Evolutionary conservation across 129 eudicot species (phyloP).

Genomic region (Heracleum sosnowskyi): DNA sequence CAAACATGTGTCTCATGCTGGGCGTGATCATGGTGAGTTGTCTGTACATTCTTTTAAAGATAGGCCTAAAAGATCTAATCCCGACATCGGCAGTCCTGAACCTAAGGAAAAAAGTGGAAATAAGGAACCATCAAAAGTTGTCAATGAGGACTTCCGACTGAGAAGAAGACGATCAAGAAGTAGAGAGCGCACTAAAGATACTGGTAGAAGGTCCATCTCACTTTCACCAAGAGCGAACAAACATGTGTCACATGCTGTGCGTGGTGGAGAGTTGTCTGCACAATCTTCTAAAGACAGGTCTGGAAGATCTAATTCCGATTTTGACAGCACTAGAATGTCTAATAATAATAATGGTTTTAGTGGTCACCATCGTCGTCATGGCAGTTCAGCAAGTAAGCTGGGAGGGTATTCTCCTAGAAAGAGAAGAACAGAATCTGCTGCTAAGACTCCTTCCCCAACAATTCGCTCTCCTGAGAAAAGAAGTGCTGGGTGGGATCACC

Average conservation of each 20-base stretch:
- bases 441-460: slow-evolving; percentile 69
- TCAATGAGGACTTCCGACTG: slow-evolving; percentile 40
- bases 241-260: slow-evolving; percentile 34
- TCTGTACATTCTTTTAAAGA: slow-evolving; percentile 56
- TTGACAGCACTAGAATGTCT: slow-evolving; percentile 42
- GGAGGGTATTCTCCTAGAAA: slow-evolving; percentile 99
- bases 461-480: slow-evolving; percentile 71
- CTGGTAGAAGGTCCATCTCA: slow-evolving; percentile 43
- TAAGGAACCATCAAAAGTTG: slow-evolving; percentile 23
- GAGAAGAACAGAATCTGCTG: slow-evolving; percentile 78
- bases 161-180: slow-evolving; percentile 69
- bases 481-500: slow-evolving; percentile 54
- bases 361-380: slow-evolving; percentile 47
- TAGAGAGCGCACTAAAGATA: slow-evolving; percentile 59
- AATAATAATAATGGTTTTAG: slow-evolving; percentile 51
- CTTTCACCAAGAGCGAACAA: slow-evolving; percentile 51
- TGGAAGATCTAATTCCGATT: slow-evolving; percentile 40
- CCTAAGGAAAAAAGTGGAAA: neutral
- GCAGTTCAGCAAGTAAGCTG: slow-evolving; percentile 55
- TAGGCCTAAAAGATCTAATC: slow-evolving; percentile 32
- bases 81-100: slow-evolving; percentile 30
- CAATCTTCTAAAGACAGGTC: slow-evolving; percentile 60
- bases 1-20: slow-evolving; percentile 37
- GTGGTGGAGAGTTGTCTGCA: slow-evolving; percentile 37
- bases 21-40: slow-evolving; percentile 40